Evolutionary conservation across 2,329 filamentous ascomycete species (phyloP).

Genomic region (Colletotrichum gloeosporioides): DNA sequence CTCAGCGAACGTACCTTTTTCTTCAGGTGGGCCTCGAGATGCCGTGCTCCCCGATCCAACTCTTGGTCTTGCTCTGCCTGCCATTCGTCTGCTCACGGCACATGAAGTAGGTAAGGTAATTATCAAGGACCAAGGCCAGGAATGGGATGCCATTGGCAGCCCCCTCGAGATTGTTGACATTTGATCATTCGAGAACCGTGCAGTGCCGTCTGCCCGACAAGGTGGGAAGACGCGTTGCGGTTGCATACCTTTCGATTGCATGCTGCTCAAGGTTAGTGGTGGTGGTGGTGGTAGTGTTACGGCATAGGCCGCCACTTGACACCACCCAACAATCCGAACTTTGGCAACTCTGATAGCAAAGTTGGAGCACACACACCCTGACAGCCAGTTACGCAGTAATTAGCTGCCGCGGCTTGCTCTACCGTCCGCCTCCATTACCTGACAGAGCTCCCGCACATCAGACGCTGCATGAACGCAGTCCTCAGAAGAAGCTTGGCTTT

Average conservation of each 20-base stretch:
- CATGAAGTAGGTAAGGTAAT: neutral
- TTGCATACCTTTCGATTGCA: neutral
- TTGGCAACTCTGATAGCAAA: neutral
- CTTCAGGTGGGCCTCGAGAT: neutral
- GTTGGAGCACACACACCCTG: neutral
- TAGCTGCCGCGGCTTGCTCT: neutral
- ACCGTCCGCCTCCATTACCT: neutral
- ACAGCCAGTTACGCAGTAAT: neutral
- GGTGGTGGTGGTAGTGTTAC: neutral
- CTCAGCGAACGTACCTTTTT: neutral
- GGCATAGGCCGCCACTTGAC: neutral
- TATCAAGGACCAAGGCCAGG: neutral
- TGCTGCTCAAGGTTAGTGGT: neutral
- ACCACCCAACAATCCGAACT: neutral
- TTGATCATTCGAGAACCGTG: neutral
- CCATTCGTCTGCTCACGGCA: neutral
- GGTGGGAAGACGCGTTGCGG: constrained; percentile 13
- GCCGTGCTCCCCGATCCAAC: constrained; percentile 10
- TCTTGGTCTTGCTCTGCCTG: neutral
- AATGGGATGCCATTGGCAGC: neutral
- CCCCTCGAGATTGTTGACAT: neutral
- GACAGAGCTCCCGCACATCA: neutral
- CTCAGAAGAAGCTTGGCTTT: neutral
- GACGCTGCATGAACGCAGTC: neutral
- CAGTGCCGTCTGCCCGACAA: constrained; percentile 3